Conservation (phyloP, 1,284 basidiomycete species). For the Ganoderma sinense region DNA sequence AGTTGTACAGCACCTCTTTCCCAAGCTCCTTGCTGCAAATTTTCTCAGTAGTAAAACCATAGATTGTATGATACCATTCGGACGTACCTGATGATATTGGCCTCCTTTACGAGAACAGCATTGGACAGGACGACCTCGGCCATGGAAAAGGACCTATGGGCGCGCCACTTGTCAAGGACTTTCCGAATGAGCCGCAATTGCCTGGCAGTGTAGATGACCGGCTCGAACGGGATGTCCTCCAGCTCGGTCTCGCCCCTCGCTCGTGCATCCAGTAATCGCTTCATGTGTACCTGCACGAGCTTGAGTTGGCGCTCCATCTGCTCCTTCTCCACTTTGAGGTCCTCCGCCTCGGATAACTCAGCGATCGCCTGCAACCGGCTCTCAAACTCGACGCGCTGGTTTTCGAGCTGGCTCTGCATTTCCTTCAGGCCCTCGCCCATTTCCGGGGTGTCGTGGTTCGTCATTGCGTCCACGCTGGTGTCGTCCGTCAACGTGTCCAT, state of each 20-base stretch:
- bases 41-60: slow-evolving; percentile 16
- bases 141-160: slow-evolving; percentile 88
- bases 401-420: slow-evolving; percentile 72
- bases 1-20: slow-evolving; percentile 92
- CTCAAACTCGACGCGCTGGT: slow-evolving; percentile 57
- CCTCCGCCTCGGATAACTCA: slow-evolving; percentile 79
- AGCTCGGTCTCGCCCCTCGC: slow-evolving; percentile 77
- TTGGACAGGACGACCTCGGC: slow-evolving; percentile 88
- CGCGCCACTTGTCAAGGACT: slow-evolving; percentile 86
- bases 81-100: slow-evolving; percentile 87
- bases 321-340: slow-evolving; percentile 87
- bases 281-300: slow-evolving; percentile 85
- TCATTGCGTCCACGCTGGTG: slow-evolving; percentile 78
- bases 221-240: slow-evolving; percentile 71
- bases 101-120: slow-evolving; percentile 92
- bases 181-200: slow-evolving; percentile 83
- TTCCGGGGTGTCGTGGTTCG: slow-evolving; percentile 74
- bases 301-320: slow-evolving; percentile 90
- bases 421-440: slow-evolving; percentile 70
- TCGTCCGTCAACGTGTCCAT: slow-evolving; percentile 83
- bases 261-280: slow-evolving; percentile 80
- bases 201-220: slow-evolving; percentile 81
- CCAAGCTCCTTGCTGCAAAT: slow-evolving; percentile 78
- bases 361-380: slow-evolving; percentile 77
- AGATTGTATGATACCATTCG: not conserved